Evolutionary conservation across 179 eudicot genomes (phyloP).

Genomic region (Heliamphora ciliata): DNA sequence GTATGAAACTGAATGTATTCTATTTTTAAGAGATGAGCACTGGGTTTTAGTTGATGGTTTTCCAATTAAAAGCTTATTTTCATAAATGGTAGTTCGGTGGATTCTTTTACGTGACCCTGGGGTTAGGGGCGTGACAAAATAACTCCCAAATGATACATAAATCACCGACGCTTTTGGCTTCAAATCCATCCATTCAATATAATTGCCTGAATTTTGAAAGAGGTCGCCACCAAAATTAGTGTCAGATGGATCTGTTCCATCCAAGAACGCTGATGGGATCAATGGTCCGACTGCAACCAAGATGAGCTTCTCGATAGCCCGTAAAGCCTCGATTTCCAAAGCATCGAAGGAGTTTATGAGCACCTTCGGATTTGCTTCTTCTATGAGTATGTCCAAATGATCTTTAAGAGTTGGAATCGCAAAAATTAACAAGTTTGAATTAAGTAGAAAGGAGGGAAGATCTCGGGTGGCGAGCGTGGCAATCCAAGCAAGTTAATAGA

Average conservation of each 20-base stretch:
- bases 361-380: slow-evolving; percentile 27
- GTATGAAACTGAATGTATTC: too few relatives aligned
- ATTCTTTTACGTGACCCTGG: too few relatives aligned
- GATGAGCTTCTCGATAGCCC: slow-evolving; percentile 13
- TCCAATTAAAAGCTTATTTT: too few relatives aligned
- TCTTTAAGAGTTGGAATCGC: slow-evolving; percentile 25
- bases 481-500: slow-evolving; percentile 41
- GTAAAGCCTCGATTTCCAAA: slow-evolving; percentile 33
- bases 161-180: neutral
- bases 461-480: slow-evolving; percentile 33
- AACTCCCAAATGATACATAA: slow-evolving; percentile 8
- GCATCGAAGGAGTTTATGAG: slow-evolving; percentile 50
- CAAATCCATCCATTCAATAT: slow-evolving; percentile 8
- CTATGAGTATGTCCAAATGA: slow-evolving; percentile 31
- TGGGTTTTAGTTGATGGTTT: too few relatives aligned
- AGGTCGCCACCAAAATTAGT: neutral
- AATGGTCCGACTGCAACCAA: slow-evolving; percentile 7
- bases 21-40: too few relatives aligned
- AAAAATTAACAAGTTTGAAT: slow-evolving; percentile 23
- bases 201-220: neutral
- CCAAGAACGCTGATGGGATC: slow-evolving; percentile 1
- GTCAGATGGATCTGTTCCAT: slow-evolving; percentile 4
- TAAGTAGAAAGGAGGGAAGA: slow-evolving; percentile 41
- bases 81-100: too few relatives aligned
- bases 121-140: neutral